A percentile compares a stretch with the other conserved stretches of the same genome.
These are phyloP conservation scores for Exophiala sp. DNA, from an alignment of 2,329 filamentous ascomycete species.

Conservation along the genomic window DNA sequence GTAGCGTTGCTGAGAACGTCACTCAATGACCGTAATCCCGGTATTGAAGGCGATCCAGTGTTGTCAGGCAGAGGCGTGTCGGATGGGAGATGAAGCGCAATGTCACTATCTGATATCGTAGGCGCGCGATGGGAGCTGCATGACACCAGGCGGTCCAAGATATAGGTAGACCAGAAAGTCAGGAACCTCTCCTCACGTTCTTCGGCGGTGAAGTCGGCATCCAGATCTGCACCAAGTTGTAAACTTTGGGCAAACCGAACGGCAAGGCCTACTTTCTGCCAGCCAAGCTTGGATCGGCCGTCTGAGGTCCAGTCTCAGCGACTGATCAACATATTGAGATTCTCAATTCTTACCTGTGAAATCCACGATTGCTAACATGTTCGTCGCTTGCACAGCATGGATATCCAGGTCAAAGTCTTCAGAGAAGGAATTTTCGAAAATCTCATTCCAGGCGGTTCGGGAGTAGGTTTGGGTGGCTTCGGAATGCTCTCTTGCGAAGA, in stretches of 20 bases:
- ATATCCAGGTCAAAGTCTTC: constrained; percentile 33
- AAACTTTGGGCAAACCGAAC: constrained; percentile 61
- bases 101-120: constrained; percentile 28
- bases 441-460: constrained; percentile 34
- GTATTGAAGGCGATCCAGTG: constrained; percentile 22
- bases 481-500: constrained; percentile 27
- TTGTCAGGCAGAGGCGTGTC: constrained; percentile 16
- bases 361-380: constrained; percentile 38
- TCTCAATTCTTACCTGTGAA: constrained; percentile 34
- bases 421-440: constrained; percentile 36
- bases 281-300: constrained; percentile 33
- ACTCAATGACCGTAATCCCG: constrained; percentile 11
- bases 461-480: constrained; percentile 32
- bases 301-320: constrained; percentile 20
- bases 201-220: constrained; percentile 14
- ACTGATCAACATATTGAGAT: neutral
- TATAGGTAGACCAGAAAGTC: constrained; percentile 34
- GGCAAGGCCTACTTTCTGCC: constrained; percentile 37
- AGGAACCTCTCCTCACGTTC: constrained; percentile 33
- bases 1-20: constrained; percentile 5
- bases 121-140: constrained; percentile 26
- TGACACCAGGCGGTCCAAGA: constrained; percentile 33
- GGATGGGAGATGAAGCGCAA: constrained; percentile 30
- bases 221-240: constrained; percentile 31
- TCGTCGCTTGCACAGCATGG: constrained; percentile 37